Evolutionary conservation across 2,329 filamentous ascomycete species (phyloP), one percentile per base, ranked within the genome.

Genomic region (Diaporthe sp.): DNA sequence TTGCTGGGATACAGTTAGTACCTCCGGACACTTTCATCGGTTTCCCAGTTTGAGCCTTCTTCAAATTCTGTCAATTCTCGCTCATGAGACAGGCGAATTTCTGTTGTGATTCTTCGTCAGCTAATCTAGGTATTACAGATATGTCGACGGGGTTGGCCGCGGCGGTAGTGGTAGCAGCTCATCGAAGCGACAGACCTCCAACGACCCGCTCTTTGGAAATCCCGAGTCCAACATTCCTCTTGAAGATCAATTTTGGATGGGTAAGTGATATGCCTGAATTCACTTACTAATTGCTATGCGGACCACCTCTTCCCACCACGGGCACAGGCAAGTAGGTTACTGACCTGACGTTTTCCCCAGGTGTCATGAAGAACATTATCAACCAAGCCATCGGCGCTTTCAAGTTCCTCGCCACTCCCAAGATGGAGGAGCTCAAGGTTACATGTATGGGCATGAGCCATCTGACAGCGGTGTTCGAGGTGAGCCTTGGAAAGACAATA

Each of bases 281-380:
- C 12, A 3, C 1, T 39, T 12, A 12, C 37, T 4, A 4, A 39
- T 13, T 4, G 1, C 12, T 39, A 39, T 39, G 3, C 37, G 3
- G 12, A 13, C 37, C 37, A 39, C 37, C 0, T 39, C 3, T 39
- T 39, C 37, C 37, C 37, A 39, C 12, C 12, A 39, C 37, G 37
- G 37, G 37, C 37, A 39, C 37, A 1, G 37, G 0, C 0, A 1
- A 1, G 10, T 13, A 39, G 1, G 0, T 5, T 39, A 1, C 12
- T 13, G 37, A 39, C 1, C 37, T 39, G 37, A 13, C 10, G 4
- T 39, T 39, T 39, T 13, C 37, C 37, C 37, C 10, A 39, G 57
- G 57, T 60, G 57, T 60, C 34, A 60, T 60, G 57, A 60, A 60
- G 13, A 60, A 60, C 31, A 22, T 60, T 8, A 60, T 60, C 17